A percentile compares a stretch with the other conserved stretches of the same genome.
phyloP scores from a whole-genome alignment of 2,329 filamentous ascomycete species.

The Colletotrichum lupini region DNA sequence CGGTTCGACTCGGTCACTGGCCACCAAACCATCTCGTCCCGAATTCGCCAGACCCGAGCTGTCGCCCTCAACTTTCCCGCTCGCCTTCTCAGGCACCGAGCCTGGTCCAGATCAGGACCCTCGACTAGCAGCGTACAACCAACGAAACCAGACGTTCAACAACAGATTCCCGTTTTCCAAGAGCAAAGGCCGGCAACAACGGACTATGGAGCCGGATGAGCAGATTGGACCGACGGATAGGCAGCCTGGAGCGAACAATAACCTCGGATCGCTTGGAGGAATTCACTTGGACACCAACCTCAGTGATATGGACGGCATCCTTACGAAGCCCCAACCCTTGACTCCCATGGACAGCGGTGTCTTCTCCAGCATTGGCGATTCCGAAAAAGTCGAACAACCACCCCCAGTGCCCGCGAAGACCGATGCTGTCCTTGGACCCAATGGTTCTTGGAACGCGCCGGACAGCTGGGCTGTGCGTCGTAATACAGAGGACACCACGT shows the following conservation, averaged over 20 bases:
- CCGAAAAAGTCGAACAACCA: slow-evolving; percentile 51
- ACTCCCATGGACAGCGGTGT: slow-evolving; percentile 75
- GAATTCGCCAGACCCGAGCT: slow-evolving; percentile 56
- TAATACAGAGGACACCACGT: slow-evolving; percentile 72
- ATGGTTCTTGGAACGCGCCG: slow-evolving; percentile 87
- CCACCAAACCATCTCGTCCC: slow-evolving; percentile 59
- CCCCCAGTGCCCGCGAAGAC: slow-evolving; percentile 35
- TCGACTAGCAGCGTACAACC: slow-evolving; percentile 28
- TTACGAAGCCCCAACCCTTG: slow-evolving; percentile 76
- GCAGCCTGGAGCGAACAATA: slow-evolving; percentile 52
- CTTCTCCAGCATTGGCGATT: slow-evolving; percentile 54
- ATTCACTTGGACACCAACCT: slow-evolving; percentile 90
- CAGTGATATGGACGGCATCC: slow-evolving; percentile 90
- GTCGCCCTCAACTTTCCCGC: slow-evolving; percentile 50
- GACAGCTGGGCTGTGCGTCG: slow-evolving; percentile 96
- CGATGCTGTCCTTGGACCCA: slow-evolving; percentile 43
- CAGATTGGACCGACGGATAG: slow-evolving; percentile 70
- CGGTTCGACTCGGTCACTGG: slow-evolving; percentile 64
- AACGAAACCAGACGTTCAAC: slow-evolving; percentile 65
- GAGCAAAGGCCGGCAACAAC: slow-evolving; percentile 57
- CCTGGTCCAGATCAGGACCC: slow-evolving; percentile 45
- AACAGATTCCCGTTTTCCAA: slow-evolving; percentile 74
- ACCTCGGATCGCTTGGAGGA: slow-evolving; percentile 49
- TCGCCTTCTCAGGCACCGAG: slow-evolving; percentile 42
- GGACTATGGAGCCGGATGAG: slow-evolving; percentile 64